Evolutionary conservation across 116 monocot genomes (phyloP).

Genomic region (Dioscorea cayenensis): DNA sequence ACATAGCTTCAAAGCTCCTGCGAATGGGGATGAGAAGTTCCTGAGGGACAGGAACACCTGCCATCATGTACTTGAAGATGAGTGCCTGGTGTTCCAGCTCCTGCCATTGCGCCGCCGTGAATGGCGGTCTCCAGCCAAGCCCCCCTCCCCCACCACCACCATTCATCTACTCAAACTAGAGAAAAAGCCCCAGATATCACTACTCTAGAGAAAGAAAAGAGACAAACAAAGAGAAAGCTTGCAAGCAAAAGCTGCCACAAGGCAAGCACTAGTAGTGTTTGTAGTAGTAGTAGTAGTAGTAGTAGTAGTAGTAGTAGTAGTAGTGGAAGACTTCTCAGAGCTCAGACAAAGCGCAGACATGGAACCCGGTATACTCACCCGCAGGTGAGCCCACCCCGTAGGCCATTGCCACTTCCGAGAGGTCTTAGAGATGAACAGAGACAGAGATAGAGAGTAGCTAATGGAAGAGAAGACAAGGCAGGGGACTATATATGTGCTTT

Average conservation of each 20-base stretch:
- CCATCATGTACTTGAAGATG: slow-evolving; percentile 73
- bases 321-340: not conserved
- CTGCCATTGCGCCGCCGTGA: slow-evolving; percentile 84
- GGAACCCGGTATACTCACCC: not conserved
- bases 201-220: not conserved
- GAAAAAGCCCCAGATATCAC: not conserved
- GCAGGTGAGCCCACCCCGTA: not conserved
- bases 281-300: no score
- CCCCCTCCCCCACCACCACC: slow-evolving; percentile 4
- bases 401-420: not conserved
- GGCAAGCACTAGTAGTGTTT: not conserved
- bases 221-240: not conserved
- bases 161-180: not conserved
- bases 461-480: not conserved
- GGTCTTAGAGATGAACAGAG: not conserved
- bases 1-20: slow-evolving; percentile 50
- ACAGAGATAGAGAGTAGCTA: not conserved
- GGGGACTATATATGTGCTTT: not conserved
- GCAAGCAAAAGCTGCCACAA: not conserved
- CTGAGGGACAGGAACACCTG: slow-evolving; percentile 71
- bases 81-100: slow-evolving; percentile 91
- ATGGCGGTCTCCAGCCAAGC: slow-evolving; percentile 34
- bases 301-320: no score
- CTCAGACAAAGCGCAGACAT: not conserved
- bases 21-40: slow-evolving; percentile 64